These are phyloP conservation scores for Claviceps sp. DNA, from an alignment of 2,329 filamentous ascomycete genomes.

Conservation along the genomic window DNA sequence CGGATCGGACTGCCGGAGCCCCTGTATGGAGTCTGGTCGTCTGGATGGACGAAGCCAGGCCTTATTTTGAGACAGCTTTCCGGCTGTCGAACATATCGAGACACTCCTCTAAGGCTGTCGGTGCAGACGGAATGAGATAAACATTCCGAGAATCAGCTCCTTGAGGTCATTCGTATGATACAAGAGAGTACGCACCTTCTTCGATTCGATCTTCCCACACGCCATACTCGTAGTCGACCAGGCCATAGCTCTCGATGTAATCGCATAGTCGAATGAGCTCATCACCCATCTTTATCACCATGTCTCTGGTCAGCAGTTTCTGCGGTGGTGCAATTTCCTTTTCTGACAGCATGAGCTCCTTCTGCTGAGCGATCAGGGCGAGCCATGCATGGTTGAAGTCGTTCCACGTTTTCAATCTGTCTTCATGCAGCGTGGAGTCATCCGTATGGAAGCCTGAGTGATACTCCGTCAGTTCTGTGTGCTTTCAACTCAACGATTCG, in stretches of 20 bases:
- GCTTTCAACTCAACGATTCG: neutral
- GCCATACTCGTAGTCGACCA: slow-evolving; percentile 95
- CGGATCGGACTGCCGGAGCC: no score
- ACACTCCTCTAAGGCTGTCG: slow-evolving; percentile 3
- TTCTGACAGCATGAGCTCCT: slow-evolving; percentile 53
- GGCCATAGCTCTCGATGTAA: slow-evolving; percentile 73
- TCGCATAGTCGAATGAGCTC: slow-evolving; percentile 77
- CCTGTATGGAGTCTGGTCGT: no score
- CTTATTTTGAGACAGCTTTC: neutral
- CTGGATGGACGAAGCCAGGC: neutral
- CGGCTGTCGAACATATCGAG: slow-evolving; percentile 3
- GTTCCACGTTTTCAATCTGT: slow-evolving; percentile 77
- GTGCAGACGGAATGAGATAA: neutral
- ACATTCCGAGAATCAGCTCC: neutral
- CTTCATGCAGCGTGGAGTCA: slow-evolving; percentile 59
- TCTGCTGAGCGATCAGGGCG: slow-evolving; percentile 68
- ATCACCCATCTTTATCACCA: slow-evolving; percentile 65
- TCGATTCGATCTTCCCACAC: slow-evolving; percentile 92
- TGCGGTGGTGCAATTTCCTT: slow-evolving; percentile 43
- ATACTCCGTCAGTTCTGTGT: neutral
- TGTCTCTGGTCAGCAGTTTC: slow-evolving; percentile 53
- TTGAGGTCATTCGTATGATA: neutral
- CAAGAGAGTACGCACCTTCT: slow-evolving; percentile 43
- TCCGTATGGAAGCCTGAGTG: slow-evolving; percentile 64
- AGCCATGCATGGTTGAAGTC: slow-evolving; percentile 94